Base-by-base conservation (phyloP, 495 filamentous ascomycete species). In the Penicillium herquei region DNA sequence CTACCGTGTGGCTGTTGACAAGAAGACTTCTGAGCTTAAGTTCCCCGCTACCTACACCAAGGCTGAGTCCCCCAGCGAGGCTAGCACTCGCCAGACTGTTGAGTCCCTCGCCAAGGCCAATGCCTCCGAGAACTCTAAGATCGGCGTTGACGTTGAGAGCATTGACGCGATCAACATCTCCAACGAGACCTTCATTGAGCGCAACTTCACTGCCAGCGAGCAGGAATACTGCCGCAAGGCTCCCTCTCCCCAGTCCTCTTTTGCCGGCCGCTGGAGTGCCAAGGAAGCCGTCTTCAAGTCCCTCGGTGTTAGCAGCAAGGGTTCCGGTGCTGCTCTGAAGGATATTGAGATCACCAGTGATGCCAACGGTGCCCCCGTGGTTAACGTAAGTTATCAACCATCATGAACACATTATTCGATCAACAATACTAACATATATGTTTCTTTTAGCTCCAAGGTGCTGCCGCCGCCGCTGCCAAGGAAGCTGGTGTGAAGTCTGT, bases 261-360 rank as follows among this genome's bases (percentile, higher is more conserved):
- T 96, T 73, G 89, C 94, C 0, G 94, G 94, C 13, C 84, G 90
- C 53, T 99, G 94, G 94, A 90, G 85, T 59, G 94, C 94, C 3
- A 99, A 99, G 74, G 94, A 99, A 77, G 94, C 93, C 5, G 91
- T 99, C 5, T 99, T 99, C 78, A 99, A 99, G 81, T 88, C 89
- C 11, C 75, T 99, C n/a, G 90, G 91, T 39, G 90, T 96, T n/a
- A 70, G 80, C 59, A 83, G 90, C 68, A 86, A 88, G 72, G 94
- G 94, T 51, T 92, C 87, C 11, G 94, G 95, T 56, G 92, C 94
- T 49, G 81, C 88, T 14, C 62, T 99, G 75, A 92, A 87, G 77
- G 93, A 97, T 12, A 98, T 99, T 74, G 94, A 99, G 79, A 92
- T 99, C 56, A 70, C 79, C 37, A 84, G 81, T 56, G 87, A 93